These are phyloP conservation scores for Fusarium sp. DNA, from an alignment of 2,329 filamentous ascomycete species.

Conservation along the genomic window DNA sequence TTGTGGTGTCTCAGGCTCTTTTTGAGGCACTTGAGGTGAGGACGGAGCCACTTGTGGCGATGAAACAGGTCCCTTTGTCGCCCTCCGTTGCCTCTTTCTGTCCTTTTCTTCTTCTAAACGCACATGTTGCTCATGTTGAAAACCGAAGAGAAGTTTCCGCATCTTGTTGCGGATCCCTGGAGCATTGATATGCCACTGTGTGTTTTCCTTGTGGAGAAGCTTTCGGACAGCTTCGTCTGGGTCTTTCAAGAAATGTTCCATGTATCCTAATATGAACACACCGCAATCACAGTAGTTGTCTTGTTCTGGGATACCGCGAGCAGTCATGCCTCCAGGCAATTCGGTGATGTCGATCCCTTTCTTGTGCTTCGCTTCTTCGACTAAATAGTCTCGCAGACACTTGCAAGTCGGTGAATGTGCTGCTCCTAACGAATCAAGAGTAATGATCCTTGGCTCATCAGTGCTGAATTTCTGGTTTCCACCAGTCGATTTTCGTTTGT, in stretches of 20 bases:
- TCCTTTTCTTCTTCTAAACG: slow-evolving; percentile 58
- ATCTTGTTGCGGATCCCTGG: slow-evolving; percentile 75
- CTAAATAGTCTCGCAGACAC: slow-evolving; percentile 82
- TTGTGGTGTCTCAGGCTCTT: slow-evolving; percentile 28
- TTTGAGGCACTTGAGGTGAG: slow-evolving; percentile 34
- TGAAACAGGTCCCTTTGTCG: slow-evolving; percentile 46
- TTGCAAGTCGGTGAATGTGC: slow-evolving; percentile 75
- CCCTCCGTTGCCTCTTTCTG: slow-evolving; percentile 52
- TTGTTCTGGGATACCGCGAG: slow-evolving; percentile 83
- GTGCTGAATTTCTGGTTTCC: slow-evolving; percentile 55
- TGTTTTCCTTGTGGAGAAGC: slow-evolving; percentile 72
- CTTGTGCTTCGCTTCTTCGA: slow-evolving; percentile 79
- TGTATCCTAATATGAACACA: slow-evolving; percentile 86
- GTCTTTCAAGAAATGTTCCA: slow-evolving; percentile 83
- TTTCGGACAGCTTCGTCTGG: slow-evolving; percentile 79
- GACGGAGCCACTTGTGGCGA: slow-evolving; percentile 38
- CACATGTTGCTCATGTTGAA: slow-evolving; percentile 72
- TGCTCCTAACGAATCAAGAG: slow-evolving; percentile 86
- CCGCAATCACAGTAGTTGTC: slow-evolving; percentile 92
- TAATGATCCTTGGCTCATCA: slow-evolving; percentile 80
- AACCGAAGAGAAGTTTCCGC: slow-evolving; percentile 74
- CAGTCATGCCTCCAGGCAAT: slow-evolving; percentile 70
- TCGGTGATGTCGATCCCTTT: slow-evolving; percentile 61
- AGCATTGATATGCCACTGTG: slow-evolving; percentile 69
- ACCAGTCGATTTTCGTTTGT: slow-evolving; percentile 37